Percentiles rank a stretch among this genome's conserved stretches.
These are phyloP conservation scores for Melocanna baccifera DNA, from an alignment of 176 grass and related monocot species.

Conservation along the genomic window DNA sequence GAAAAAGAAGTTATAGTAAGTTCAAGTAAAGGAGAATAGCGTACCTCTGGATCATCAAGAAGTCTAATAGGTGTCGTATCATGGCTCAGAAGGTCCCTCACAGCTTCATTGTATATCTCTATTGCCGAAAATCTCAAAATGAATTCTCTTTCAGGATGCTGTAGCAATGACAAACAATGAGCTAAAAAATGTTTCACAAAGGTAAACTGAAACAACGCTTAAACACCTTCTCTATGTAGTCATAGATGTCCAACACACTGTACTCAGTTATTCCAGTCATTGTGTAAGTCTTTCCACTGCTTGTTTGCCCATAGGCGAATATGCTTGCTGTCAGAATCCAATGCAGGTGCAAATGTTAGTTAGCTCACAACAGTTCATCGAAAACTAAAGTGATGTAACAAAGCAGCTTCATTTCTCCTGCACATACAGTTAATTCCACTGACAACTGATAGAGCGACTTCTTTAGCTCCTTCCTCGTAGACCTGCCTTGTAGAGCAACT, in stretches of 20 bases:
- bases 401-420: background rate
- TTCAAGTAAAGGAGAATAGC: conserved; percentile 27
- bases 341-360: conserved; percentile 13
- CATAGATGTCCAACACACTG: conserved; percentile 75
- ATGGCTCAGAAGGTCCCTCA: conserved; percentile 79
- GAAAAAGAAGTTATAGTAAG: background rate
- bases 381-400: background rate
- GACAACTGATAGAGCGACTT: conserved; percentile 88
- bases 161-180: conserved; percentile 20
- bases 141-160: conserved; percentile 90
- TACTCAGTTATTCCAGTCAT: conserved; percentile 88
- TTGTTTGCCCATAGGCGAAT: conserved; percentile 97
- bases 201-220: background rate
- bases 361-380: background rate
- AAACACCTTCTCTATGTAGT: conserved; percentile 74
- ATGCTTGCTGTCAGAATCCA: conserved; percentile 71
- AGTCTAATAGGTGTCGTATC: conserved; percentile 77
- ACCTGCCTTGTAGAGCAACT: conserved; percentile 66
- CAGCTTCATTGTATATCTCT: conserved; percentile 98
- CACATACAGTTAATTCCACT: conserved; percentile 86
- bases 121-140: conserved; percentile 89
- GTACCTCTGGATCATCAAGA: conserved; percentile 98
- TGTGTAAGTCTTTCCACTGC: conserved; percentile 95
- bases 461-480: conserved; percentile 84
- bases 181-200: background rate